These are phyloP conservation scores for Xerocomus cyaneibrunnescens DNA, from an alignment of 1,284 basidiomycete species.

Conservation along the genomic window DNA sequence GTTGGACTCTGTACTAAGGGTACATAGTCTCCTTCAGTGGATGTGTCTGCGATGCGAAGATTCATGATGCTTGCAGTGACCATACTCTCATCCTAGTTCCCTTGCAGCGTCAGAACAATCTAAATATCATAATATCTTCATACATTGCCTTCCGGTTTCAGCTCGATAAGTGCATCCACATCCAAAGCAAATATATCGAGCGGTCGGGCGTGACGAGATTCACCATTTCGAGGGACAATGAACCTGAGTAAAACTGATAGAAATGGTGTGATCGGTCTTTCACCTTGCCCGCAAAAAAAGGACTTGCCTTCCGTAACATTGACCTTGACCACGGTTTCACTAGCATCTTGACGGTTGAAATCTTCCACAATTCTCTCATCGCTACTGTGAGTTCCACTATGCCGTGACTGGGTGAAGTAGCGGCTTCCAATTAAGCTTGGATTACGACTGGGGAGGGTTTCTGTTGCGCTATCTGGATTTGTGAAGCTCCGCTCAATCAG, in stretches of 20 bases:
- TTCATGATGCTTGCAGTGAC: slow-evolving; percentile 65
- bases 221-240: slow-evolving; percentile 39
- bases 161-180: slow-evolving; percentile 61
- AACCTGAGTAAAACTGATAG: slow-evolving; percentile 44
- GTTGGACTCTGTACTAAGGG: slow-evolving; percentile 53
- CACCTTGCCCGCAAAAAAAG: neutral
- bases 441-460: slow-evolving; percentile 48
- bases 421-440: slow-evolving; percentile 81
- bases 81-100: slow-evolving; percentile 66
- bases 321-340: slow-evolving; percentile 54
- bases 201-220: slow-evolving; percentile 37
- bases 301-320: slow-evolving; percentile 56
- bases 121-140: slow-evolving; percentile 10
- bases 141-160: slow-evolving; percentile 71
- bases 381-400: slow-evolving; percentile 43
- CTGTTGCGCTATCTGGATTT: slow-evolving; percentile 31
- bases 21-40: slow-evolving; percentile 36
- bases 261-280: neutral
- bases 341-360: slow-evolving; percentile 27
- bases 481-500: slow-evolving; percentile 49
- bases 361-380: slow-evolving; percentile 32
- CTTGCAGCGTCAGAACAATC: slow-evolving; percentile 7
- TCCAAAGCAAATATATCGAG: slow-evolving; percentile 65
- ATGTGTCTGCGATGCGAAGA: slow-evolving; percentile 51
- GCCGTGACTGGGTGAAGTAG: slow-evolving; percentile 68